Conservation (phyloP, 23 red algal species). For the Gracilaria domingensis region DNA sequence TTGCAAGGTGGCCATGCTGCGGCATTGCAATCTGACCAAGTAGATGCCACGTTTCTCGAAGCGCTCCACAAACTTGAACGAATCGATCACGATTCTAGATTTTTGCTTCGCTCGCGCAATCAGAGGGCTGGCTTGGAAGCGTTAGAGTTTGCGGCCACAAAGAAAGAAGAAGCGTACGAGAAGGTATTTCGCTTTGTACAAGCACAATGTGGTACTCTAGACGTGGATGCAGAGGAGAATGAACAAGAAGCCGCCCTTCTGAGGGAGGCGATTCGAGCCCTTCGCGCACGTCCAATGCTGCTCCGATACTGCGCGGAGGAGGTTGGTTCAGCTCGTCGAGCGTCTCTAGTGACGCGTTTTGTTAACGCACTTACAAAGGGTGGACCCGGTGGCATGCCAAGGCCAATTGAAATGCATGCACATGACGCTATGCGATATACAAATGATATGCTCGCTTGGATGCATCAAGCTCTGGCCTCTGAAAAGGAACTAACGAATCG, state of each 20-base stretch:
- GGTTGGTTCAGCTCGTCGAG: conserved; percentile 78
- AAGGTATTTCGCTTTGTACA: conserved; percentile 85
- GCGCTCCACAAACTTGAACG: conserved; percentile 69
- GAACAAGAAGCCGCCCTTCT: conserved; percentile 73
- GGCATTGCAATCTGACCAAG: conserved; percentile 50
- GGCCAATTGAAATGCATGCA: conserved; percentile 88
- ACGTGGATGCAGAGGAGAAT: conserved; percentile 74
- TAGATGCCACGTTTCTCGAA: conserved; percentile 64
- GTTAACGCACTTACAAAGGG: conserved; percentile 80
- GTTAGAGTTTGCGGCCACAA: conserved; percentile 84
- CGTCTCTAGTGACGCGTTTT: conserved; percentile 77
- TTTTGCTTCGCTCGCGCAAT: conserved; percentile 51
- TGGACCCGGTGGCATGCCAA: conserved; percentile 68
- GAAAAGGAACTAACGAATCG: conserved; percentile 79
- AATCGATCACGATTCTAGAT: conserved; percentile 61
- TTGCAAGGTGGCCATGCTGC: conserved; percentile 35
- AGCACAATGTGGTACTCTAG: conserved; percentile 72
- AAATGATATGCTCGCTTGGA: conserved; percentile 98
- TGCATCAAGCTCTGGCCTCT: conserved; percentile 86
- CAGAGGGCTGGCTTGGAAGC: conserved; percentile 69
- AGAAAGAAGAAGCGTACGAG: conserved; percentile 86
- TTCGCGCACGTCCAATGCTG: conserved; percentile 80
- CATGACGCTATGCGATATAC: conserved; percentile 91
- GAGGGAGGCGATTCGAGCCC: conserved; percentile 65
- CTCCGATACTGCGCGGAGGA: conserved; percentile 79